phyloP scores from a whole-genome alignment of 495 filamentous ascomycete species.

The Podospora pseudoanserina region DNA sequence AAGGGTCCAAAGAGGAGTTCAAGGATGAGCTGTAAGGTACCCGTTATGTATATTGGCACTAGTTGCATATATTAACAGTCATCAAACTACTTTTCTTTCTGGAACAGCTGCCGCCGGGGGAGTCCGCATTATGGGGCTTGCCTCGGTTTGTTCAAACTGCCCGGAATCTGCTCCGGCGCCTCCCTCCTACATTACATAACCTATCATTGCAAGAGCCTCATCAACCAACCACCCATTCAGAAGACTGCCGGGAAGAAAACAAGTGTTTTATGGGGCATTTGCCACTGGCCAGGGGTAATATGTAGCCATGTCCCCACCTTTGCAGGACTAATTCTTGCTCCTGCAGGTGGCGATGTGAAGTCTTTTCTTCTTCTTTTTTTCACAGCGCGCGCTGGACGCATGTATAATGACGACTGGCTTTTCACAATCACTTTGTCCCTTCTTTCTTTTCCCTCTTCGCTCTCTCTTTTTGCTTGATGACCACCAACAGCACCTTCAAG shows the following conservation, averaged over 20 bases:
- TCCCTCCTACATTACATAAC: too few species aligned
- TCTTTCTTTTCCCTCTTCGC: not conserved
- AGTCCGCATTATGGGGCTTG: not conserved
- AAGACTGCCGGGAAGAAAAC: not conserved
- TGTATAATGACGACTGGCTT: not conserved
- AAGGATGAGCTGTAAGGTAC: slow-evolving; percentile 43
- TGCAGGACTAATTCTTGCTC: not conserved
- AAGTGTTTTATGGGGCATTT: not conserved
- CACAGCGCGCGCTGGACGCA: not conserved
- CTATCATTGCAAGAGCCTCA: not conserved
- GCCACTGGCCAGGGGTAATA: not conserved
- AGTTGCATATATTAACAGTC: not conserved
- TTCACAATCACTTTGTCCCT: not conserved
- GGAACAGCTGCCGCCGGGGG: not conserved
- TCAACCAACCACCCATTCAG: not conserved
- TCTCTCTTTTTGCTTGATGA: not conserved
- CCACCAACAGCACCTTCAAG: not conserved
- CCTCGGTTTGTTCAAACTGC: not conserved
- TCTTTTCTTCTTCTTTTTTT: not conserved
- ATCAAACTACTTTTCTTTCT: not conserved
- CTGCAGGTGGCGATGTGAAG: not conserved
- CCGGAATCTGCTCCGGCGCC: not conserved
- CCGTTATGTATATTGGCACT: not conserved
- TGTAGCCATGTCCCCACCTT: not conserved
- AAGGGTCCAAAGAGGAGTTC: slow-evolving; percentile 46